Evolutionary conservation across 2,329 filamentous ascomycete genomes (phyloP).

Genomic region (Neonectria faginata): DNA sequence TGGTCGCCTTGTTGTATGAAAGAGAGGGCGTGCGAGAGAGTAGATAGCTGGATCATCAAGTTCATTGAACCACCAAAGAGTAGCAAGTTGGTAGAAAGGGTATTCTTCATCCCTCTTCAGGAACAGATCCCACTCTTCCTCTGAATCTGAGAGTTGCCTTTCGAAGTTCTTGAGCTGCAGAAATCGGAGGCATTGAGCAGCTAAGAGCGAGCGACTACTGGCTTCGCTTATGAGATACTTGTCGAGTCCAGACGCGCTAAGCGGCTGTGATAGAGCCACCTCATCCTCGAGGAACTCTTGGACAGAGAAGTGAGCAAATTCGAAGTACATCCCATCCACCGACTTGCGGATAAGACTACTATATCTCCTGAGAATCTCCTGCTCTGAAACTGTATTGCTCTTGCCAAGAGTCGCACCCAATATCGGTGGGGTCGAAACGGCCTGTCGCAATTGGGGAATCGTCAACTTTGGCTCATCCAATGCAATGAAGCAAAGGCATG

Average conservation of each 20-base stretch:
- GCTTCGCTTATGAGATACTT: fast-evolving
- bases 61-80: too few species aligned
- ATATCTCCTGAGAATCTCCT: constrained; percentile 18
- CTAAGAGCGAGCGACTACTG: not conserved
- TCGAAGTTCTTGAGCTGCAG: constrained; percentile 26
- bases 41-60: too few species aligned
- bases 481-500: constrained; percentile 24
- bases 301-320: constrained; percentile 35
- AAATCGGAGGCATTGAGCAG: constrained; percentile 22
- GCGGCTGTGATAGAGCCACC: not conserved
- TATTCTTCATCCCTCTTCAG: not conserved
- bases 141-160: not conserved
- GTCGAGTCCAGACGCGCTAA: not conserved
- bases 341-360: constrained; percentile 30
- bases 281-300: constrained; percentile 26
- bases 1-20: too few species aligned
- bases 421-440: constrained; percentile 3
- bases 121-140: too few species aligned
- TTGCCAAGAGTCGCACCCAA: not conserved
- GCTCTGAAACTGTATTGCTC: constrained; percentile 8
- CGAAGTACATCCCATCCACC: not conserved
- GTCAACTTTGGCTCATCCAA: fast-evolving
- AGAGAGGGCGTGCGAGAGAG: too few species aligned
- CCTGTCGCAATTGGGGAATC: constrained; percentile 12
- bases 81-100: constrained; percentile 21